Evolutionary conservation across 108 stramenopile species (phyloP), one percentile per base, ranked within the genome.

Genomic region (Pseudonitzschia pungens): DNA sequence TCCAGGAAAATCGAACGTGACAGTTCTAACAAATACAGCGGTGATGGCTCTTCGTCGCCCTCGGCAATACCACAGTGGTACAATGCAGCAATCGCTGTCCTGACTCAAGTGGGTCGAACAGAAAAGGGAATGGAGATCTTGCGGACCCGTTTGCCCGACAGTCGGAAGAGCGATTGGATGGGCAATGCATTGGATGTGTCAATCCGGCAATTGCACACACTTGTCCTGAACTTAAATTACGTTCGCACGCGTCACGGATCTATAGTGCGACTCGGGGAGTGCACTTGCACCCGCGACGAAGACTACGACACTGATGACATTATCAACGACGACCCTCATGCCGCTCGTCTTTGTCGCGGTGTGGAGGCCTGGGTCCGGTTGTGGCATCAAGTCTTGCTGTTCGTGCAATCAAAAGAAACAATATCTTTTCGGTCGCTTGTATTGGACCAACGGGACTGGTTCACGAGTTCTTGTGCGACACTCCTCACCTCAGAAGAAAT

Each of bases 331-430:
- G 56, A 48, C 6, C 48, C 54, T 15, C 28, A 36, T 33, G 28
- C 26, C 27, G 55, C 22, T 26, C 59, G 21, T 63, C 74, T 55
- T 45, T 59, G 54, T 20, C 36, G 50, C 9, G 31, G 58, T 12
- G 64, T 75, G 15, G 74, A 75, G 54, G 41, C 29, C n/a, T 73
- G 73, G 73, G 65, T 73, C 32, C 73, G 73, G 22, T 21, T 75
- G 40, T 75, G 74, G 74, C 74, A 75, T 28, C 74, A 75, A 41
- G 66, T 68, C 0, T 28, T 68, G 55, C 16, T 75, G 1, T 75
- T 53, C 40, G 73, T 73, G 15, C 24, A 51, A 73, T 9, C 69
- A 54, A 53, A 50, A 70, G 31, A 51, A 29, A 41, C 27, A 1
- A 65, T 77, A 18, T 62, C 69, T 10, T 77, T 77, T 51, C 76